phyloP scores from a whole-genome alignment of 805 yeast genomes.

The Kodamaea neixiangensis region DNA sequence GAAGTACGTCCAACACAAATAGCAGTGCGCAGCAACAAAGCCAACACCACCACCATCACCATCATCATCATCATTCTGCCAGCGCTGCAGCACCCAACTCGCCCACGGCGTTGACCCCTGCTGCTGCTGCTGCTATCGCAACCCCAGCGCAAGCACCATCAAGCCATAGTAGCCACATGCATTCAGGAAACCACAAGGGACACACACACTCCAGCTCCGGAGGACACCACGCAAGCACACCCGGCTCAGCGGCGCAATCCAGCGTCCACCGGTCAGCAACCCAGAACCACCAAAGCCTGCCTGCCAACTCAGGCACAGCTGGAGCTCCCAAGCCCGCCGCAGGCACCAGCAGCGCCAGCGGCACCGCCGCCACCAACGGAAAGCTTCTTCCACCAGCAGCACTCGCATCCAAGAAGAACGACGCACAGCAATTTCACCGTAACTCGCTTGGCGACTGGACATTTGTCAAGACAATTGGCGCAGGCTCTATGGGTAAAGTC shows the following conservation, averaged over 20 bases:
- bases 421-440: conserved; percentile 64
- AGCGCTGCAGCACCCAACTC: neutral
- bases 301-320: neutral
- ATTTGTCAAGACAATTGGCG: conserved; percentile 91
- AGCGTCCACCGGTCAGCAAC: conserved; percentile 1
- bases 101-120: conserved; percentile 24
- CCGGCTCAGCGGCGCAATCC: neutral
- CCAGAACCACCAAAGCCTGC: neutral
- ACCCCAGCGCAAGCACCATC: conserved; percentile 6
- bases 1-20: neutral
- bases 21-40: neutral
- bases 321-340: neutral
- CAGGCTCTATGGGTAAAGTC: conserved; percentile 99
- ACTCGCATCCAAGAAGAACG: conserved; percentile 8
- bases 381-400: conserved; percentile 8
- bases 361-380: neutral
- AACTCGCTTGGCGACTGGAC: conserved; percentile 97
- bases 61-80: neutral
- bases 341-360: conserved; percentile 1
- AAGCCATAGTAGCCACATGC: conserved; percentile 4
- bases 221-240: neutral
- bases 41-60: neutral
- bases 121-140: conserved; percentile 24
- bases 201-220: conserved; percentile 1
- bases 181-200: neutral